phyloP scores from a whole-genome alignment of 2,329 filamentous ascomycete genomes.

The Torrubiella hemipterigena region DNA sequence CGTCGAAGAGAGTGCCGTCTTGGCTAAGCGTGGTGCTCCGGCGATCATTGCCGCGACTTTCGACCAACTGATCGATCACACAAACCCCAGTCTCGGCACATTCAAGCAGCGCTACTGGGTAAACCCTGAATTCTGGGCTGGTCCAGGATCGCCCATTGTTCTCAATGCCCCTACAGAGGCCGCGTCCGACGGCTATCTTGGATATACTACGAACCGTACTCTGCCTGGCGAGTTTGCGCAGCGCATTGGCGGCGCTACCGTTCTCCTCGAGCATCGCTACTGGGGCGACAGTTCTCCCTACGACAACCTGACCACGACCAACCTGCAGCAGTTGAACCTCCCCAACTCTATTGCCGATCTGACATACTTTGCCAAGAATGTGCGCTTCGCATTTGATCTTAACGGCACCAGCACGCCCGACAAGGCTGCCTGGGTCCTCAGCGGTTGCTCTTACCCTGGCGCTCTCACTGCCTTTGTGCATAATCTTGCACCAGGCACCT shows the following conservation, averaged over 20 bases:
- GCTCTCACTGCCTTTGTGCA: conserved; percentile 63
- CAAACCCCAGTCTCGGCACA: conserved; percentile 38
- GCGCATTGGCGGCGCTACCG: conserved; percentile 57
- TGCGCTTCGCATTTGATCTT: conserved; percentile 56
- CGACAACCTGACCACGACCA: conserved; percentile 49
- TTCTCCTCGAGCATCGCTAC: conserved; percentile 75
- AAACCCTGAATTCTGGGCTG: conserved; percentile 59
- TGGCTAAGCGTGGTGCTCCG: background rate
- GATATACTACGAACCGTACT: conserved; percentile 61
- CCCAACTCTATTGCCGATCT: conserved; percentile 67
- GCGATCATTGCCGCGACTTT: conserved; percentile 19
- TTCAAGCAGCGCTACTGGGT: conserved; percentile 73
- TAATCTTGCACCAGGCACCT: conserved; percentile 60
- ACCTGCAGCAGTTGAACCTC: conserved; percentile 64
- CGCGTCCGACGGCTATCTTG: conserved; percentile 40
- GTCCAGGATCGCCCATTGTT: conserved; percentile 67
- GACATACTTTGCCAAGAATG: conserved; percentile 61
- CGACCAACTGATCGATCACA: conserved; percentile 46
- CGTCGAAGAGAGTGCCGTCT: background rate
- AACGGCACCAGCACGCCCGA: conserved; percentile 50
- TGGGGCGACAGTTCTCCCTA: conserved; percentile 64
- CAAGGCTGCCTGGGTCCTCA: conserved; percentile 58
- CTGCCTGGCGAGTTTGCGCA: conserved; percentile 52
- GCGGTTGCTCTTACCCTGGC: conserved; percentile 71
- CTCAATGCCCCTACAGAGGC: conserved; percentile 57